Conservation (phyloP, 2,329 filamentous ascomycete genomes). For the Fusarium beomiforme region DNA sequence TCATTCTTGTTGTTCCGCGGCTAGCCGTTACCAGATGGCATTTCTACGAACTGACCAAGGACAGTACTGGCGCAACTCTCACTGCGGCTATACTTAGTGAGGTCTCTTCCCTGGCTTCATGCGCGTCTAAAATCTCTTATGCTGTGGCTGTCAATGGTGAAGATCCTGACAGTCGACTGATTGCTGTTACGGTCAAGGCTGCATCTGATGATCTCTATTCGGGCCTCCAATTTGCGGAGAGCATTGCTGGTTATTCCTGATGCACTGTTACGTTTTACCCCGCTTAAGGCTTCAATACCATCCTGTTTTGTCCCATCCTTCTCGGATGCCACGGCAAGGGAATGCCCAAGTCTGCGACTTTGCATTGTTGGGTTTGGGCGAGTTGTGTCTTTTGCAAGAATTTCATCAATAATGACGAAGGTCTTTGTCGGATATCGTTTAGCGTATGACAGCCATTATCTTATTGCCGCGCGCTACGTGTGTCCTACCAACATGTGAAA, state of each 20-base stretch:
- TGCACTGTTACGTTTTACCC: not conserved
- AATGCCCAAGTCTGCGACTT: not conserved
- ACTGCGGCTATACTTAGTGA: not conserved
- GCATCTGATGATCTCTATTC: no score
- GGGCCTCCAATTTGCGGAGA: no score
- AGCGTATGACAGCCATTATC: not conserved
- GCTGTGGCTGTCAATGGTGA: rapidly evolving
- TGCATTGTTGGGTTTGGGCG: no score
- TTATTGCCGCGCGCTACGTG: not conserved
- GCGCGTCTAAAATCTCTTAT: rapidly evolving
- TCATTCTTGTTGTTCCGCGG: no score
- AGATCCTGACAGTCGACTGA: rapidly evolving
- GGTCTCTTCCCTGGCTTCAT: not conserved
- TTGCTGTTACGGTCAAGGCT: no score
- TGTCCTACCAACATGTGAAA: not conserved
- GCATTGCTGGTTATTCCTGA: not conserved
- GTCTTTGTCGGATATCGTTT: rapidly evolving
- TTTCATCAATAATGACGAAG: no score
- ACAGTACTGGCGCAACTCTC: no score
- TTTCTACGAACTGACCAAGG: no score
- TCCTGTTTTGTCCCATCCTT: no score
- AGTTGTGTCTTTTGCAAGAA: no score
- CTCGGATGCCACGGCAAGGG: not conserved
- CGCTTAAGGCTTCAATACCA: not conserved
- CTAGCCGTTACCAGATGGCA: not conserved